Conservation (phyloP, 2,329 filamentous ascomycete species). For the Pseudogymnoascus sp. region DNA sequence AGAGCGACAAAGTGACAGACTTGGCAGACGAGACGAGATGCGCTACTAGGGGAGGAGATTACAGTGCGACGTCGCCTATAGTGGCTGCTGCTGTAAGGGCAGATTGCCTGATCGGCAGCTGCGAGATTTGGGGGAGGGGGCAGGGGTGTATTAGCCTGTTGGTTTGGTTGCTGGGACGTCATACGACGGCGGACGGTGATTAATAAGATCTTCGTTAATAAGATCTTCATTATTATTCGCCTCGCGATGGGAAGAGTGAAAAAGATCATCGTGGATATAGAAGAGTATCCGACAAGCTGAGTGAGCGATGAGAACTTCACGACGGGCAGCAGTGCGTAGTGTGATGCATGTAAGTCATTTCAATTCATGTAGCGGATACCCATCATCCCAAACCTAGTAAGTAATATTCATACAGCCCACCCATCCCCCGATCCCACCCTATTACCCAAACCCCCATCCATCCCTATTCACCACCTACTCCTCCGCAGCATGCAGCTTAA, state of each 20-base stretch:
- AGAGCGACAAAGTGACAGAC: background rate
- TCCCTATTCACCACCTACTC: background rate
- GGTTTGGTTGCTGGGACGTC: background rate
- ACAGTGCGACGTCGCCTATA: background rate
- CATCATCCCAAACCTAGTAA: background rate
- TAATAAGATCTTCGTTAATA: background rate
- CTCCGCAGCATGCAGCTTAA: constrained; percentile 28
- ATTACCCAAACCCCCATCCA: background rate
- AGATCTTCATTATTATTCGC: background rate
- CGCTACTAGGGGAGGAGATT: background rate
- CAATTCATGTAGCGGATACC: background rate
- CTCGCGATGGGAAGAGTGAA: background rate
- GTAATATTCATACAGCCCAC: background rate
- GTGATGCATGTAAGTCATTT: background rate
- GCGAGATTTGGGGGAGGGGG: background rate
- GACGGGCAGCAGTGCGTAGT: background rate
- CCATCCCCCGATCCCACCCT: background rate
- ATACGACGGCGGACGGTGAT: background rate
- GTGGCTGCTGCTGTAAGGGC: background rate
- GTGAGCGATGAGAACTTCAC: background rate
- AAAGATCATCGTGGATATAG: background rate
- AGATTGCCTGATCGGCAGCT: background rate
- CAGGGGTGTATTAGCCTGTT: background rate
- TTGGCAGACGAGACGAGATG: background rate
- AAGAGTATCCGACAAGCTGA: background rate